Evolutionary conservation across 1,139 yeast species (phyloP), one percentile per base, ranked within the genome.

Genomic region (Kodamaea alishanica): DNA sequence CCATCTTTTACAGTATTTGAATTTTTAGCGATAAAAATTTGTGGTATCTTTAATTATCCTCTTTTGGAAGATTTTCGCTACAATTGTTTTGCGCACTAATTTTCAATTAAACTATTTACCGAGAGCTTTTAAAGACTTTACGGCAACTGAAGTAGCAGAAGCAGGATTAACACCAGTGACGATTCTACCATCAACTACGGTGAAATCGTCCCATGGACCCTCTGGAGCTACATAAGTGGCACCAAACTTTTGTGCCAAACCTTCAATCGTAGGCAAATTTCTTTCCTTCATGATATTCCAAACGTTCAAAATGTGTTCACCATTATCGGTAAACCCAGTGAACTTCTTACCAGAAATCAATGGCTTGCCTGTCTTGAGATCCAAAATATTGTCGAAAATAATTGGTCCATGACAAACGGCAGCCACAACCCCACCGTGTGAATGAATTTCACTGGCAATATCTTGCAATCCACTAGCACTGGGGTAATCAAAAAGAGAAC

Each of bases 121-220:
- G 33, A 44, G 38, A 15, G 48, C 53, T 11, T 44, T 41, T 34
- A 60, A 38, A 22, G 60, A 56, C 35, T 52, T 55, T 26, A 34
- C 56, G 34, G 83, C 83, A 37, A 78, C 68, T n/a, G 69, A 61
- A 6, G 55, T 43, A 11, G 84, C 84, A 33, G 81, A 71, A 32
- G 76, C 79, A 6, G 56, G 55, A 46, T 55, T 56, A 8, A 45
- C 53, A 8, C 60, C 59, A 7, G 60, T 54, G 11, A 54, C 54
- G 32, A 55, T 33, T 29, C 48, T 45, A 5, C 56, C 57, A 33
- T 55, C 58, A 6, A 40, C 41, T 9, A 53, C 46, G 6, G 48
- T 27, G 33, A 49, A 55, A 26, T 49, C 50, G 9, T 34, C 56
- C 46, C 52, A 54, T 7, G 55, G 52, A 8, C 47, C 48, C 2